Base-by-base conservation (phyloP, 179 eudicot genomes). In the Heliamphora pulchella region DNA sequence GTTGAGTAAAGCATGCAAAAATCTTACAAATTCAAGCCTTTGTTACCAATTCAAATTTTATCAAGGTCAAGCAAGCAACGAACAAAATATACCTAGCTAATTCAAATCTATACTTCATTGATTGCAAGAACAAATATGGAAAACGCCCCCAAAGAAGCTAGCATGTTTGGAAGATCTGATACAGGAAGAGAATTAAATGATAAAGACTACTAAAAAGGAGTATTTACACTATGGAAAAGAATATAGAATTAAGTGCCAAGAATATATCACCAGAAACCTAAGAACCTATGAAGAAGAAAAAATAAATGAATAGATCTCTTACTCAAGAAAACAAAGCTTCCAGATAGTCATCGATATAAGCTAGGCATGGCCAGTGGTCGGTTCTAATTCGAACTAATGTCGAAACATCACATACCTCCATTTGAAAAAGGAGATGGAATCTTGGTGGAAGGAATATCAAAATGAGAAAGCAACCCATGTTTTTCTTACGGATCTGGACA, bases 281-380 rank as follows among this genome's bases (percentile, higher is more conserved):
- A n/a, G 10, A 76, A 46, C 61, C 69, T 44, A 62, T 5, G 17
- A 48, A 44, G 18, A 18, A 76, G 69, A 73, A 73, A 51, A 63
- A 77, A 22, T 61, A 22, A 63, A 64, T 3, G 46, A 13, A 64
- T 63, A n/a, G 50, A 78, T 39, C 6, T 53, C 67, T 61, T 82
- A 51, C 63, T 10, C 72, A 47, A 48, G 80, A 88, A 85, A 94
- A 92, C 64, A 94, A 87, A 82, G 94, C 96, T 89, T 96, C 99
- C 90, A 96, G 81, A 85, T 90, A 90, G 47, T 94, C 99, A 81
- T 94, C 99, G 75, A 94, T 87, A 80, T 96, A 96, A 66, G 99
- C 99, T 72, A 96, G 86, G 86, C 97, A 94, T 11, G 99, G 99
- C 99, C 99, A 96, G 81, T 92, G 96, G 88, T 96, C 99, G 5